A percentile compares a stretch with the other conserved stretches of the same genome.
phyloP scores from a whole-genome alignment of 306 rosid species.

The Castanospermum australe region DNA sequence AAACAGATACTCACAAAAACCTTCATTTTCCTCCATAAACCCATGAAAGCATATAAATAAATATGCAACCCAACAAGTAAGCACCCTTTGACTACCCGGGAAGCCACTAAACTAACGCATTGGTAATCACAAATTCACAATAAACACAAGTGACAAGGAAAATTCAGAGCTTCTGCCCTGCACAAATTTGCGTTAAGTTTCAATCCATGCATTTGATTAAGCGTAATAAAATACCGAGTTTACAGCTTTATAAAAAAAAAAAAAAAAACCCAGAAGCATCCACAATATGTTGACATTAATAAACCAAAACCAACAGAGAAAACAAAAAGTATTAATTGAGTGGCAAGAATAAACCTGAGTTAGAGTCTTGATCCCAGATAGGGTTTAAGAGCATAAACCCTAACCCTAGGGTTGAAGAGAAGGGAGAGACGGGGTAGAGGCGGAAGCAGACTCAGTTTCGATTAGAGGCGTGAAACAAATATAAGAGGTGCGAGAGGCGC shows the following conservation, averaged over 20 bases:
- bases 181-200: no score
- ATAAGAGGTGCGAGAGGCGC: neutral
- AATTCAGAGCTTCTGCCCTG: no score
- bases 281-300: neutral
- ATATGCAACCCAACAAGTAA: no score
- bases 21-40: no score
- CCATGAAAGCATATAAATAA: no score
- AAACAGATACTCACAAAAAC: neutral
- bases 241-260: neutral
- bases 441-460: neutral
- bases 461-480: neutral
- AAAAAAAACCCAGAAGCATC: neutral
- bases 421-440: no score
- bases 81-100: neutral
- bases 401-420: neutral
- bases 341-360: neutral
- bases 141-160: neutral
- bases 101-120: neutral
- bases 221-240: neutral
- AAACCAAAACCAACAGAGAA: no score
- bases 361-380: neutral
- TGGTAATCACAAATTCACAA: neutral
- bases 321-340: neutral
- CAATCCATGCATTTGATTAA: no score
- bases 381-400: constrained; percentile 27